phyloP scores from a whole-genome alignment of 2,329 filamentous ascomycete genomes.

The Penicillium sp. region DNA sequence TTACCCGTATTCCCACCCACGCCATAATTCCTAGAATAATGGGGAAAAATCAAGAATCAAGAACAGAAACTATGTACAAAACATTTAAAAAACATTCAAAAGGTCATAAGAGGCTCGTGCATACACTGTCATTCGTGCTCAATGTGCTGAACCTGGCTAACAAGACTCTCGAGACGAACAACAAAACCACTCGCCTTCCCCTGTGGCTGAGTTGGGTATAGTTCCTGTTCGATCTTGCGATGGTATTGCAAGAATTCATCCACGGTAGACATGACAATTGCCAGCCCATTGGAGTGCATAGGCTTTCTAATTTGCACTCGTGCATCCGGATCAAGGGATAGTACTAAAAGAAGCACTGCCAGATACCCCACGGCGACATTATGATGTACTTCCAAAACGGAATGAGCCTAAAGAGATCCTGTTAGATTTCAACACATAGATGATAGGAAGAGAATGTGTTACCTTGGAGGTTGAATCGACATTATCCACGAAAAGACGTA shows the following conservation, averaged over 20 bases:
- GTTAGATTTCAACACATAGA: conserved; percentile 7
- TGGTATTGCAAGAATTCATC: conserved; percentile 60
- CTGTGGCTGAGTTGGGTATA: conserved; percentile 39
- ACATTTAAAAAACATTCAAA: no score
- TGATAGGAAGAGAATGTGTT: conserved; percentile 31
- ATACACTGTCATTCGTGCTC: conserved; percentile 2
- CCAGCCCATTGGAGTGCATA: conserved; percentile 47
- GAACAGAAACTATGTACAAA: neutral
- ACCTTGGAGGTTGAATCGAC: conserved; percentile 64
- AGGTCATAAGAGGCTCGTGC: neutral
- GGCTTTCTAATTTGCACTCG: conserved; percentile 40
- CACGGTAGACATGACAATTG: conserved; percentile 52
- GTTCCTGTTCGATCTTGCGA: conserved; percentile 52
- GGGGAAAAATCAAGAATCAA: neutral
- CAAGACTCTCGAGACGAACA: conserved; percentile 49
- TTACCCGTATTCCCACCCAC: neutral
- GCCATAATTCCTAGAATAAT: neutral
- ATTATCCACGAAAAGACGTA: conserved; percentile 63
- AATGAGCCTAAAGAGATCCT: conserved; percentile 42
- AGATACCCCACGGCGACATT: conserved; percentile 85
- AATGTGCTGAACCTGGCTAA: conserved; percentile 41
- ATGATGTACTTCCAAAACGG: conserved; percentile 63
- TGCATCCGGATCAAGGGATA: conserved; percentile 57
- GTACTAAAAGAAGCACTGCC: conserved; percentile 73
- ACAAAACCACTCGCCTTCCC: conserved; percentile 52